Evolutionary conservation across 441 rosid genomes (phyloP).

Genomic region (Viola pubescens): DNA sequence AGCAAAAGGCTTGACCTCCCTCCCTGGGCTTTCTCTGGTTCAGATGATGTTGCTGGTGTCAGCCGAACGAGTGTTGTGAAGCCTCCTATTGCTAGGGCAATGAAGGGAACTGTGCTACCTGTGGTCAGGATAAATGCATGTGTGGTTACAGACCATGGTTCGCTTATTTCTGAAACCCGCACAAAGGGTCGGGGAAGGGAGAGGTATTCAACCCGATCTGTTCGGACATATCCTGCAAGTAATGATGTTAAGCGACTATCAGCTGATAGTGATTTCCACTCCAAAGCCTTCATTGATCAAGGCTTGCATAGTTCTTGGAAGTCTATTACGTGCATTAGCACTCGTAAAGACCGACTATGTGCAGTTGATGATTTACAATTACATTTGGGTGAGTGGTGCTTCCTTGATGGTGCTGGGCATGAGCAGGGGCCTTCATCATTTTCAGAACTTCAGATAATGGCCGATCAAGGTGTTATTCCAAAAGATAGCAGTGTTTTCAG

Average conservation of each 20-base stretch:
- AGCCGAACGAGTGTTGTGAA: slow-evolving; percentile 37
- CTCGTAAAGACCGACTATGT: slow-evolving; percentile 63
- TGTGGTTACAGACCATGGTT: slow-evolving; percentile 91
- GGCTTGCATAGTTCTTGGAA: slow-evolving; percentile 43
- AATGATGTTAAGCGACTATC: slow-evolving; percentile 59
- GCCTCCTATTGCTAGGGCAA: slow-evolving; percentile 51
- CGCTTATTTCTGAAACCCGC: slow-evolving; percentile 69
- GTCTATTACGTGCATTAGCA: slow-evolving; percentile 35
- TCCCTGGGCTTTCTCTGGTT: slow-evolving; percentile 75
- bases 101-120: slow-evolving; percentile 62
- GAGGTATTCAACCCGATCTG: slow-evolving; percentile 56
- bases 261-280: slow-evolving; percentile 51
- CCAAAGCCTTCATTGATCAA: slow-evolving; percentile 40
- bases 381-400: slow-evolving; percentile 95
- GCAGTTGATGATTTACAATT: slow-evolving; percentile 66
- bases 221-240: slow-evolving; percentile 51
- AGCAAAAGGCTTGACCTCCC: slow-evolving; percentile 91
- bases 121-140: slow-evolving; percentile 97
- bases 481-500: slow-evolving; percentile 80
- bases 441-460: slow-evolving; percentile 68
- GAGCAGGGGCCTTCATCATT: slow-evolving; percentile 80
- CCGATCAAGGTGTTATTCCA: slow-evolving; percentile 58
- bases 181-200: slow-evolving; percentile 67
- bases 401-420: slow-evolving; percentile 89
- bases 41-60: slow-evolving; percentile 43